These are phyloP conservation scores for Fusarium torulosum DNA, from an alignment of 2,329 filamentous ascomycete genomes.

Conservation along the genomic window DNA sequence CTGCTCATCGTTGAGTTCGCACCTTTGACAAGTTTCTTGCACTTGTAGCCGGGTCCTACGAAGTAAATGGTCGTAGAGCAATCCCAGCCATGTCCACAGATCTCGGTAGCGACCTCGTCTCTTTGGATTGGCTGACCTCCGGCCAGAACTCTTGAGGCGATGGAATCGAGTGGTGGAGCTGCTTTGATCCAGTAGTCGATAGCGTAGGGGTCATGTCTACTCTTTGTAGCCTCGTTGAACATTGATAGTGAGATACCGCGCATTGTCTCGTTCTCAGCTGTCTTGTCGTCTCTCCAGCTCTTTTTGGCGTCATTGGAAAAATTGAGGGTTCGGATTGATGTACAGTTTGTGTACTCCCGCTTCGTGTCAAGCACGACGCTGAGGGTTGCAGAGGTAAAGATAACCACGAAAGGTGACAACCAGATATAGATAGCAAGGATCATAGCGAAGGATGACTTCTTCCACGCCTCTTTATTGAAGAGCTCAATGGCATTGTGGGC, in stretches of 20 bases:
- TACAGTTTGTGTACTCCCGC: constrained; percentile 15
- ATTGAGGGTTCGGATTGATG: constrained; percentile 36
- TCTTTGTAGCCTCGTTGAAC: constrained; percentile 21
- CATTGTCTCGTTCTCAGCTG: constrained; percentile 16
- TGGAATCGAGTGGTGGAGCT: constrained; percentile 21
- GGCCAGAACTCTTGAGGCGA: constrained; percentile 29
- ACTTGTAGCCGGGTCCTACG: constrained; percentile 39
- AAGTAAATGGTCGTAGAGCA: constrained; percentile 39
- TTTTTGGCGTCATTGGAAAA: constrained; percentile 33
- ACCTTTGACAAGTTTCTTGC: constrained; percentile 23
- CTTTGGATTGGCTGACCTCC: constrained; percentile 29
- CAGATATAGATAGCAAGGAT: constrained; percentile 38
- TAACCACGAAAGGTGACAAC: constrained; percentile 35
- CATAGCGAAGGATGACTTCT: constrained; percentile 33
- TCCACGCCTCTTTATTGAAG: constrained; percentile 39
- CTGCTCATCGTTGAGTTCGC: constrained; percentile 4
- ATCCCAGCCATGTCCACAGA: constrained; percentile 40
- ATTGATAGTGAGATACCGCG: constrained; percentile 29
- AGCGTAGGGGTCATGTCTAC: neutral
- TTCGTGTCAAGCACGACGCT: constrained; percentile 12
- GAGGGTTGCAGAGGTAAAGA: constrained; percentile 39
- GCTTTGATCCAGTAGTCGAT: constrained; percentile 38
- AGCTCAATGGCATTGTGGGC: constrained; percentile 29
- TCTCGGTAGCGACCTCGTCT: constrained; percentile 28
- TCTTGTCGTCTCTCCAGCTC: constrained; percentile 18